Base-by-base conservation (phyloP, 2,329 filamentous ascomycete genomes). In the Colletotrichum coccodes region DNA sequence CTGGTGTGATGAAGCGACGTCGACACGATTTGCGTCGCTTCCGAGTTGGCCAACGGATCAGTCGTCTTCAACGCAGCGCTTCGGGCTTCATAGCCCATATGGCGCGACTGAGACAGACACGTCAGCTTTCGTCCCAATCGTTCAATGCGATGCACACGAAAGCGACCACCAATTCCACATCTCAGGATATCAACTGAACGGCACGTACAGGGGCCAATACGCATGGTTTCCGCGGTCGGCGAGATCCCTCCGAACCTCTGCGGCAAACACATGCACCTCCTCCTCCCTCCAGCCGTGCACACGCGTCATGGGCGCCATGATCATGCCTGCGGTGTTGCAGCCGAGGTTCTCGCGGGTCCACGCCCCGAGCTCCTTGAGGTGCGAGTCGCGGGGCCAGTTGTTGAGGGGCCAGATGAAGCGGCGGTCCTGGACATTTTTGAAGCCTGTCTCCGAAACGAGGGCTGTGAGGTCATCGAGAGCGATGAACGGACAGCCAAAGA, bases 231-330 rank as follows among this genome's bases (percentile, higher is more conserved):
- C 57, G 5, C 40, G 56, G 23, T 60, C 58, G 6, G 44, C 42
- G 14, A 77, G 57, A 18, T 76, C 75, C 44, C 64, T 72, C n/a
- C 73, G 68, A 1, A 73, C 75, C 9, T 67, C 34, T 1, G 71
- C 70, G 18, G 73, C 70, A 30, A 76, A 76, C 52, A 72, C 64
- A 36, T 62, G 53, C 42, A 75, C 73, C 56, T 80, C 75, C 26
- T 78, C 76, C n/a, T 72, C 60, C 26, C 53, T 74, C 80, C 79
- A 81, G 14, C 75, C 77, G 14, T 81, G 72, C 40, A 75, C 76
- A 2, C 78, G 75, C 4, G 80, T 82, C 64, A 81, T 77, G 16
- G 79, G 71, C 11, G 78, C 80, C 64, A 81, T 73, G 16, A 73
- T 75, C 57, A 81, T 78, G 6, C 76, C 75, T 67, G 81, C 78